These are phyloP conservation scores for Monilinia laxa DNA, from an alignment of 2,329 filamentous ascomycete species.

Conservation along the genomic window DNA sequence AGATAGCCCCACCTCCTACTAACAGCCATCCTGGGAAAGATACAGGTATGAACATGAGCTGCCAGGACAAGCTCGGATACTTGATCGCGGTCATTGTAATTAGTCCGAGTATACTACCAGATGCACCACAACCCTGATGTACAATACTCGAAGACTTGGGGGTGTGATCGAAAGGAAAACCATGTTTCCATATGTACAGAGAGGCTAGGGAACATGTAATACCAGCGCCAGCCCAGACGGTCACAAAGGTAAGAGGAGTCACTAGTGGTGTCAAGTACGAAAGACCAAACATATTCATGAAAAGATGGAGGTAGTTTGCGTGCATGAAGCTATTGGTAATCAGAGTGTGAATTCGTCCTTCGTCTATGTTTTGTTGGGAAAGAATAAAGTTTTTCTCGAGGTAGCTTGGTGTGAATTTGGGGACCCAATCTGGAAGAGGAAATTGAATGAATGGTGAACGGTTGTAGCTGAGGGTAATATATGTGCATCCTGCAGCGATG, in stretches of 20 bases:
- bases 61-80: neutral
- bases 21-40: neutral
- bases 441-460: conserved; percentile 3
- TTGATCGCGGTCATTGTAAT: neutral
- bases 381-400: conserved; percentile 5
- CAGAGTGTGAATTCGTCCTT: conserved; percentile 11
- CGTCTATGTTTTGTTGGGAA: conserved; percentile 13
- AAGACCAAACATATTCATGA: conserved; percentile 8
- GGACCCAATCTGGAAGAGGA: neutral
- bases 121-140: conserved; percentile 9
- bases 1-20: neutral
- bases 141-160: neutral
- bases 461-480: conserved; percentile 16
- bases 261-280: neutral
- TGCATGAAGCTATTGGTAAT: conserved; percentile 18
- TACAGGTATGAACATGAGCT: conserved; percentile 5
- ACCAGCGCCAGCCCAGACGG: conserved; percentile 14
- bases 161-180: neutral
- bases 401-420: conserved; percentile 3
- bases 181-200: conserved; percentile 13
- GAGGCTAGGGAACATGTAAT: conserved; percentile 6
- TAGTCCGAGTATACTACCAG: conserved; percentile 15
- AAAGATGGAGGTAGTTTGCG: conserved; percentile 2
- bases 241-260: conserved; percentile 5
- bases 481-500: conserved; percentile 11